These are phyloP conservation scores for Fagus crenata DNA, from an alignment of 306 rosid species.

Conservation along the genomic window DNA sequence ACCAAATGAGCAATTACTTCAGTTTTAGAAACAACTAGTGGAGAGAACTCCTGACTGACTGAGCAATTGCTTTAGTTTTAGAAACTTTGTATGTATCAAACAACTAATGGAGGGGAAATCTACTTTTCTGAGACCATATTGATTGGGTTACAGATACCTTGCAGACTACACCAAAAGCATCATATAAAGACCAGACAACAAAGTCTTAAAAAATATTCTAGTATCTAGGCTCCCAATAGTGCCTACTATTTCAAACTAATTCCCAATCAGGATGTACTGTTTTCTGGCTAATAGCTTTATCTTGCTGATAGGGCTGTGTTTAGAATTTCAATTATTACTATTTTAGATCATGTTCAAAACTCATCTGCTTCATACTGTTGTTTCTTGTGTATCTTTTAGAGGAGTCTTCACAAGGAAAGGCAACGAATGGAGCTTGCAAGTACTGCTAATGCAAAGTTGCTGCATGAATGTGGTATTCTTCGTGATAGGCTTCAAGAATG, in stretches of 20 bases:
- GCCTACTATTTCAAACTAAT: not conserved
- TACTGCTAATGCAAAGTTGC: conserved; percentile 61
- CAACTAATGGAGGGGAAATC: not conserved
- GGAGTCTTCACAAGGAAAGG: conserved; percentile 65
- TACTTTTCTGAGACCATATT: conserved; percentile 12
- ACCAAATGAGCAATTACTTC: not conserved
- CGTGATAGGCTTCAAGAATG: conserved; percentile 77
- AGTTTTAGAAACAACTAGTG: no score
- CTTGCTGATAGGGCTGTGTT: not conserved
- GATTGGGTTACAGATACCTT: conserved; percentile 12
- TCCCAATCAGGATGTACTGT: not conserved
- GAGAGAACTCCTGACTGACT: no score
- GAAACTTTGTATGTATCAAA: not conserved
- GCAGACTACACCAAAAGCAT: not conserved
- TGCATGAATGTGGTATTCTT: conserved; percentile 86
- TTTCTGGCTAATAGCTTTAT: not conserved
- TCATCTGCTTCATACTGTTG: conserved; percentile 26
- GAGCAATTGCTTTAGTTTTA: not conserved
- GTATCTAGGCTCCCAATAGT: not conserved
- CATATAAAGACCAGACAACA: not conserved
- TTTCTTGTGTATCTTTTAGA: conserved; percentile 46
- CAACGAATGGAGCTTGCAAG: conserved; percentile 56
- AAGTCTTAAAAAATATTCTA: not conserved
- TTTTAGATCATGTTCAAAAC: conserved; percentile 4
- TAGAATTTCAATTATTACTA: not conserved